phyloP scores from a whole-genome alignment of 2,329 filamentous ascomycete genomes.

The Aspergillus neotritici region DNA sequence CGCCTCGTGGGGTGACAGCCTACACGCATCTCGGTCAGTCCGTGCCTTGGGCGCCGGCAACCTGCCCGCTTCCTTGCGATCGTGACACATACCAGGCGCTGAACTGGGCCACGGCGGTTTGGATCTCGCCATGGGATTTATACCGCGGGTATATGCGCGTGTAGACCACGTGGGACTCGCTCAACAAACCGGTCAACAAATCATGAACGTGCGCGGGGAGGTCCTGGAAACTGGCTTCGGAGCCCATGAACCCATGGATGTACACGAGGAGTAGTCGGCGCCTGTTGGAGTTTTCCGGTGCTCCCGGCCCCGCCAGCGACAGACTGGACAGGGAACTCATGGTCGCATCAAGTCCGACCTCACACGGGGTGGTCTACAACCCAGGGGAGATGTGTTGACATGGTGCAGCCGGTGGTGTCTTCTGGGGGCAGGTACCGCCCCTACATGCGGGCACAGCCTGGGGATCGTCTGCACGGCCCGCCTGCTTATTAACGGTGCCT shows the following conservation, averaged over 20 bases:
- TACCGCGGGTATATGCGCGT: constrained; percentile 58
- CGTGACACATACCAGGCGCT: constrained; percentile 58
- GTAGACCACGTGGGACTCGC: constrained; percentile 72
- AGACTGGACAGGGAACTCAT: too few relatives aligned
- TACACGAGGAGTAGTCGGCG: constrained; percentile 69
- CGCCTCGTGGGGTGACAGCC: constrained; percentile 70
- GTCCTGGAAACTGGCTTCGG: constrained; percentile 77
- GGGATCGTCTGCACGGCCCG: too few relatives aligned
- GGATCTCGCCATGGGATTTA: constrained; percentile 41
- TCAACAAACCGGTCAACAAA: constrained; percentile 60
- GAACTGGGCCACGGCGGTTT: constrained; percentile 74
- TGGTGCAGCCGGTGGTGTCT: too few relatives aligned
- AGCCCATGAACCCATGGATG: constrained; percentile 86
- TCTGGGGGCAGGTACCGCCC: too few relatives aligned
- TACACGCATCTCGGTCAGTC: constrained; percentile 18
- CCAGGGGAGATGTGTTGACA: too few relatives aligned
- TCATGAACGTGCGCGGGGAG: constrained; percentile 85
- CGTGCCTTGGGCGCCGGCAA: background rate
- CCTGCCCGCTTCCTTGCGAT: background rate
- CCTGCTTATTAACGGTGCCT: too few relatives aligned
- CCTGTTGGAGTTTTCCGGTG: constrained; percentile 4
- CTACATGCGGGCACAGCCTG: too few relatives aligned
- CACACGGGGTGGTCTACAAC: too few relatives aligned
- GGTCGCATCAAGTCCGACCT: too few relatives aligned
- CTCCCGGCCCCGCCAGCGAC: too few relatives aligned